These are phyloP conservation scores for Centella asiatica DNA, from an alignment of 129 eudicot genomes.

Conservation along the genomic window DNA sequence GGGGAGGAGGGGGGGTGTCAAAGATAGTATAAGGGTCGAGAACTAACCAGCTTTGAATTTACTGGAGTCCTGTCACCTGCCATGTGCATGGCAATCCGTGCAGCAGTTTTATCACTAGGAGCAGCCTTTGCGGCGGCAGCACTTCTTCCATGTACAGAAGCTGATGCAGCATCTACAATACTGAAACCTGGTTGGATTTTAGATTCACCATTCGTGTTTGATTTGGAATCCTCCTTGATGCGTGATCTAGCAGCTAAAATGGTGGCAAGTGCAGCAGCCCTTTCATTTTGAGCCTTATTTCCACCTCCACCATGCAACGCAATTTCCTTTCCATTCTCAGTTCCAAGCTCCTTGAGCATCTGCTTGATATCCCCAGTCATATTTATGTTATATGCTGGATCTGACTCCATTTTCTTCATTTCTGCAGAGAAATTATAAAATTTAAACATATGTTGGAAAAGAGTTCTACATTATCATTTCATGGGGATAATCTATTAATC, in stretches of 20 bases:
- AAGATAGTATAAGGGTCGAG: too few species aligned
- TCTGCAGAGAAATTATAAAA: conserved; percentile 32
- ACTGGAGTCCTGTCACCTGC: conserved; percentile 91
- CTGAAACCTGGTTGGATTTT: conserved; percentile 51
- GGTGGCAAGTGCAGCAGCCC: conserved; percentile 85
- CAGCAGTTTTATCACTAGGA: conserved; percentile 86
- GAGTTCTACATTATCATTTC: background rate
- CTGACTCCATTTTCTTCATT: conserved; percentile 58
- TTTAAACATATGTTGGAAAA: background rate
- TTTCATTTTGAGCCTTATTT: conserved; percentile 75
- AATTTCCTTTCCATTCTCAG: conserved; percentile 77
- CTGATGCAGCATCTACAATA: conserved; percentile 98
- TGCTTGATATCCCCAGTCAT: conserved; percentile 75
- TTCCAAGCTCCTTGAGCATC: conserved; percentile 94
- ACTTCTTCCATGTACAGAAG: conserved; percentile 98
- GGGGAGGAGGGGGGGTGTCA: background rate
- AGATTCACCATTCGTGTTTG: conserved; percentile 33
- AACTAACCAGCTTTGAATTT: conserved; percentile 82
- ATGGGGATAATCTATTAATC: background rate
- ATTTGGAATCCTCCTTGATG: conserved; percentile 54
- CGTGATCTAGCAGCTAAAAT: conserved; percentile 91
- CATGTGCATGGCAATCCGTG: conserved; percentile 94
- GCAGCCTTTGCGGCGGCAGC: conserved; percentile 89
- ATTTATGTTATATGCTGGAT: conserved; percentile 84
- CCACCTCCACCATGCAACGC: conserved; percentile 97